Percentiles rank a stretch among this genome's conserved stretches.
phyloP scores from a whole-genome alignment of 371 early-diverging fungal species.

The Choanephora cucurbitarum region DNA sequence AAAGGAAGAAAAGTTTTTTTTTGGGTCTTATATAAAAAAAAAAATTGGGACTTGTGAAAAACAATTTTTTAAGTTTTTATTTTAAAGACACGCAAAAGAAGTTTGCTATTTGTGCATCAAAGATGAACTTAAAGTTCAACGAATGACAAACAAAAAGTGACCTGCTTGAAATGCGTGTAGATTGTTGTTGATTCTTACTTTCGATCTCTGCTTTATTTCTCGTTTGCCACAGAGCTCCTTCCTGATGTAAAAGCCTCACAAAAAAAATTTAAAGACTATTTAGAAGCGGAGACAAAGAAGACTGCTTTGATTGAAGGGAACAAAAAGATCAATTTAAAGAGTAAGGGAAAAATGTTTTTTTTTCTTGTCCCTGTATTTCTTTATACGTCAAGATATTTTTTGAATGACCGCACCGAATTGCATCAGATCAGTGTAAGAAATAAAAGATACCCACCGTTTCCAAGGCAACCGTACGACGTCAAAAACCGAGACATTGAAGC shows the following conservation, averaged over 20 bases:
- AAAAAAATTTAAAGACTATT: constrained; percentile 1
- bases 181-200: too few relatives aligned
- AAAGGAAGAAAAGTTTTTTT: neutral
- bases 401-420: neutral
- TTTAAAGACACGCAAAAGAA: too few relatives aligned
- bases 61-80: neutral
- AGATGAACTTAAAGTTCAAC: neutral
- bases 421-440: too few relatives aligned
- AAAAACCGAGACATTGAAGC: too few relatives aligned
- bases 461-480: too few relatives aligned
- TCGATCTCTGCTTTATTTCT: neutral
- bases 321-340: neutral
- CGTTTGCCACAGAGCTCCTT: neutral
- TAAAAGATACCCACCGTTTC: too few relatives aligned
- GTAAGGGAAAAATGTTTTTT: neutral
- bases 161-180: too few relatives aligned
- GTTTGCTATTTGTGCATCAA: neutral
- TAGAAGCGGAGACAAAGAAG: constrained; percentile 1
- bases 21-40: neutral
- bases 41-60: neutral
- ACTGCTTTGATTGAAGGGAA: constrained; percentile 1
- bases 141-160: neutral
- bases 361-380: neutral
- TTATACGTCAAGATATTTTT: neutral
- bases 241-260: neutral